Conservation (phyloP, 306 rosid genomes). For the Rubus parviflorus region DNA sequence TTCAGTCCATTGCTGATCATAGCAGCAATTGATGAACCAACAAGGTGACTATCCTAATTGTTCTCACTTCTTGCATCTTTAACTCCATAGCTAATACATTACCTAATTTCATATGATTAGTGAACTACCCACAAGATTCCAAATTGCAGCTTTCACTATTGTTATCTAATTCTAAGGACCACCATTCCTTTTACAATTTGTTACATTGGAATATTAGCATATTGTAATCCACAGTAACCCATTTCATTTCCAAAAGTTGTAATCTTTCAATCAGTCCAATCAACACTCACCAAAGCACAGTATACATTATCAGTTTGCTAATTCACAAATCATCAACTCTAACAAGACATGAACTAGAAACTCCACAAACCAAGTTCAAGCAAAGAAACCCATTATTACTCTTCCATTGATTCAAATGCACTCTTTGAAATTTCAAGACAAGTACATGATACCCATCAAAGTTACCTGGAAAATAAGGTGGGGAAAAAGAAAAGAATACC, state of each 20-base stretch:
- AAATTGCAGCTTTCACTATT: neutral
- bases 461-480: neutral
- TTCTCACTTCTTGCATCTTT: neutral
- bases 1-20: neutral
- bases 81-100: neutral
- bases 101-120: neutral
- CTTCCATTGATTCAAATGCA: neutral
- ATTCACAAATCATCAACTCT: neutral
- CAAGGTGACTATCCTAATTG: neutral
- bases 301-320: neutral
- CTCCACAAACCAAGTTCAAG: slow-evolving; percentile 14
- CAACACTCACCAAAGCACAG: neutral
- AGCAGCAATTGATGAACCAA: neutral
- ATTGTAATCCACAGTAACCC: neutral
- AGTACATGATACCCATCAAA: slow-evolving; percentile 2
- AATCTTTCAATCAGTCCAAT: neutral
- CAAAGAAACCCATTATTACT: slow-evolving; percentile 11
- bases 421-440: neutral
- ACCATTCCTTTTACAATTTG: neutral
- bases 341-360: neutral
- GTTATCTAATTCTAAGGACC: neutral
- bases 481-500: slow-evolving; percentile 6
- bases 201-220: neutral
- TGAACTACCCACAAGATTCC: neutral
- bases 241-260: neutral